Conservation (phyloP, 768 basidiomycete genomes). For the Naganishia randhawae region DNA sequence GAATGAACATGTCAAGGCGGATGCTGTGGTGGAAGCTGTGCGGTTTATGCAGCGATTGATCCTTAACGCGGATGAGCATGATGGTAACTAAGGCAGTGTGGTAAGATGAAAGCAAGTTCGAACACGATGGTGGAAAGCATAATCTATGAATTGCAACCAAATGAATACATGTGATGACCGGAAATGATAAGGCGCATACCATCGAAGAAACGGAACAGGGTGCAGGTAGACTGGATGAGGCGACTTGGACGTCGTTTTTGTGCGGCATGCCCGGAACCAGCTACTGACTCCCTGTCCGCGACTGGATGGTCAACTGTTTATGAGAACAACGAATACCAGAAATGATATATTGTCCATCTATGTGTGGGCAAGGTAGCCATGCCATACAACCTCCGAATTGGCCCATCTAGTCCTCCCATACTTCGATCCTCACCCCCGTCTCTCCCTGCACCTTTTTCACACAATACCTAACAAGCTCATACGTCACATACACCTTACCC, state of each 20-base stretch:
- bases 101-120: background rate
- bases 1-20: conserved; percentile 37
- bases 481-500: conserved; percentile 62
- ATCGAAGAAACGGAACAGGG: too few relatives aligned
- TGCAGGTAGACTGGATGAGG: too few relatives aligned
- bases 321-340: too few relatives aligned
- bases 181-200: too few relatives aligned
- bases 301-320: too few relatives aligned
- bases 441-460: conserved; percentile 66
- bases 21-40: conserved; percentile 36
- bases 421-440: conserved; percentile 58
- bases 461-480: conserved; percentile 70
- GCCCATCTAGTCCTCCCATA: conserved; percentile 60
- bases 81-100: background rate
- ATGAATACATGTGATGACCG: too few relatives aligned
- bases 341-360: background rate
- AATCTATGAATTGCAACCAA: too few relatives aligned
- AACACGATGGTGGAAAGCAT: background rate
- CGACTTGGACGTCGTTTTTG: too few relatives aligned
- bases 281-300: too few relatives aligned
- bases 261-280: too few relatives aligned
- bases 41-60: conserved; percentile 43
- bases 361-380: too few relatives aligned
- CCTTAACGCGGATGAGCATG: conserved; percentile 38
- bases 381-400: too few relatives aligned